Evolutionary conservation across 73 alveolate genomes (phyloP), one percentile per base, ranked within the genome.

Genomic region (Effrenium voratum): DNA sequence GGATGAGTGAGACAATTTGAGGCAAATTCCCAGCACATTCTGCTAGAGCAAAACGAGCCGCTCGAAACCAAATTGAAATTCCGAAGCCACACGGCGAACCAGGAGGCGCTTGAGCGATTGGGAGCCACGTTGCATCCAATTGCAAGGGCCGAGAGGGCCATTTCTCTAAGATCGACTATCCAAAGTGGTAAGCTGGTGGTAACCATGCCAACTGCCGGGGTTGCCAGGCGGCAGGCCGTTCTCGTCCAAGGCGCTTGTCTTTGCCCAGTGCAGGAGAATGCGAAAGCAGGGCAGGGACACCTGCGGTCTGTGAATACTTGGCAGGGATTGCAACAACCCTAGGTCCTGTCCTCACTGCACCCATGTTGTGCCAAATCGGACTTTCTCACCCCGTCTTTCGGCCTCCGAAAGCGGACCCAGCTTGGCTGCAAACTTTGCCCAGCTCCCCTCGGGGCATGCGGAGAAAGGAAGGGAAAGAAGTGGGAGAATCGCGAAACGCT

Each of bases 391-490:
- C 24, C n/a, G 10, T n/a, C 46, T 8, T 5, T 38, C 16, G 36
- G 97, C 97, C 97, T 90, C 75, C 40, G 87, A 40, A n/a, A 90
- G 87, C 57, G 83, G 88, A 50, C 97, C 97, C 30, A 40, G 59
- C 46, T 45, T 66, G 28, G 97, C 97, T 34, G 97, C 97, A 75
- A 79, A 75, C 50, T 60, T 79, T 43, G 97, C 55, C 97, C 97
- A 90, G 75, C 97, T 45, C 32, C 97, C 97, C 97, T 90, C 57
- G n/a, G 63, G 32, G 2, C 4, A 44, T 10, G 32, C 43, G 12
- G 26, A 32, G 16, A 5, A 70, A 46, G 40, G 1, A 0, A 26
- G 47, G 30, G 36, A 32, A 13, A 79, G 5, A 22, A 55, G 10
- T 55, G 10, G 68, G 68, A 72, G 46, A 72, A 8, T 44, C 45